Evolutionary conservation across 129 eudicot species (phyloP), one percentile per base, ranked within the genome.

Genomic region (Artemisia tridentata): DNA sequence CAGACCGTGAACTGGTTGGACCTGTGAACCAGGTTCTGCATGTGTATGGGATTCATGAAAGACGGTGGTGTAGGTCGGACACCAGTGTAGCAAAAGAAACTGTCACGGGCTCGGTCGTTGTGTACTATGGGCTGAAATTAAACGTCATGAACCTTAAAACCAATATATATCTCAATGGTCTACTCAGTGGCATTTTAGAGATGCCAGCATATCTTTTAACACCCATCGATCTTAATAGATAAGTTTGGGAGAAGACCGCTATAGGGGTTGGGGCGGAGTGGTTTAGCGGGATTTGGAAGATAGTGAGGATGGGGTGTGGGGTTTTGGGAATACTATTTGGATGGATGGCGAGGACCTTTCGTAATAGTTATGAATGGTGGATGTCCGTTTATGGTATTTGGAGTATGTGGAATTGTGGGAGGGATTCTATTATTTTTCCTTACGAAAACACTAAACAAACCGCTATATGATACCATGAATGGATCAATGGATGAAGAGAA

Each of bases 341-440:
- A 86, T 95, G 95, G 43, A 86, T 89, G 92, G 95, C 92, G 0
- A 96, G 92, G 31, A 27, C 96, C 96, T n/a, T 53, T 89, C n/a
- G 87, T 92, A 68, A 95, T 89, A 72, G 87, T 84, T 31, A 61
- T 72, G 75, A 84, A 90, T n/a, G 87, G 84, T 1, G 72, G 82
- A 14, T 3, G 81, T 51, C 72, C 89, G 10, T 88, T 85, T 74
- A 71, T 68, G 45, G 86, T 88, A 79, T 92, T 92, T 55, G 89
- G 95, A 27, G 83, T 60, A 3, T 89, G 95, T 38, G 98, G 95
- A 41, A 41, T 89, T 23, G 75, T 84, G 15, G 98, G 98, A 2
- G 98, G 98, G 13, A 3, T 80, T 20, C 73, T 92, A 11, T 79
- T 85, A 2, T 78, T 75, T 54, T 89, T 57, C 41, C 59, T 89